Percentiles rank a stretch among this genome's conserved stretches.
These are phyloP conservation scores for Colletotrichum higginsianum DNA, from an alignment of 2,329 filamentous ascomycete genomes.

Conservation along the genomic window DNA sequence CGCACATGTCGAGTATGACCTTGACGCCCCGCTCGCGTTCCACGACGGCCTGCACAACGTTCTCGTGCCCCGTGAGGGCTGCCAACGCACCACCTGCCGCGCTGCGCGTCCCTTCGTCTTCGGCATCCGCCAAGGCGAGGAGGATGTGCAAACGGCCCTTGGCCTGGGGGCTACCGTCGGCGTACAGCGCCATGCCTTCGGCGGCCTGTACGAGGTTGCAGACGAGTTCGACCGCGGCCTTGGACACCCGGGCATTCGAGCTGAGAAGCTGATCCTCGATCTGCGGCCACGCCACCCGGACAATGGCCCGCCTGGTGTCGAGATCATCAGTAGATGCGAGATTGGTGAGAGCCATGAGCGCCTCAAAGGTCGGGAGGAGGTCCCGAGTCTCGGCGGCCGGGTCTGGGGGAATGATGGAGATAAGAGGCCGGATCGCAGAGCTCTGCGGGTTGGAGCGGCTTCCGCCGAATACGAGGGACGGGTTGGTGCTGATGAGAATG, in stretches of 20 bases:
- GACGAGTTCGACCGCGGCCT: constrained; percentile 88
- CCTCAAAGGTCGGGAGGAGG: constrained; percentile 90
- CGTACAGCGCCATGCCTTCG: constrained; percentile 78
- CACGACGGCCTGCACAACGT: constrained; percentile 79
- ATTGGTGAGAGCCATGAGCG: constrained; percentile 93
- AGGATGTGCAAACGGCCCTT: constrained; percentile 85
- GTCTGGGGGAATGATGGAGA: constrained; percentile 79
- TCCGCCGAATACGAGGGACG: constrained; percentile 85
- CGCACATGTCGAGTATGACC: constrained; percentile 85
- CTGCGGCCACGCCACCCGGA: constrained; percentile 80
- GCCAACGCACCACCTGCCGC: constrained; percentile 92
- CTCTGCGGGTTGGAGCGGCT: constrained; percentile 80
- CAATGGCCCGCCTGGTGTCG: constrained; percentile 76
- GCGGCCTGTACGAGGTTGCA: constrained; percentile 88
- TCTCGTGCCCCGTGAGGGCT: constrained; percentile 84
- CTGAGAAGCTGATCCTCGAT: constrained; percentile 89
- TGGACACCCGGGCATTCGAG: constrained; percentile 81
- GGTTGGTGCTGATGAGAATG: constrained; percentile 89
- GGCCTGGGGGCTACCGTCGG: constrained; percentile 76
- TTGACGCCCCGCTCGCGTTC: constrained; percentile 79
- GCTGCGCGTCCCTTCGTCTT: constrained; percentile 83
- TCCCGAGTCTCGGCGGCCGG: constrained; percentile 76
- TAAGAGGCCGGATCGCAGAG: constrained; percentile 86
- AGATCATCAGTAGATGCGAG: constrained; percentile 85
- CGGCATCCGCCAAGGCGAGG: constrained; percentile 88